Evolutionary conservation across 2,329 filamentous ascomycete species (phyloP), one percentile per base, ranked within the genome.

Genomic region (Cordyceps cateniannulata): DNA sequence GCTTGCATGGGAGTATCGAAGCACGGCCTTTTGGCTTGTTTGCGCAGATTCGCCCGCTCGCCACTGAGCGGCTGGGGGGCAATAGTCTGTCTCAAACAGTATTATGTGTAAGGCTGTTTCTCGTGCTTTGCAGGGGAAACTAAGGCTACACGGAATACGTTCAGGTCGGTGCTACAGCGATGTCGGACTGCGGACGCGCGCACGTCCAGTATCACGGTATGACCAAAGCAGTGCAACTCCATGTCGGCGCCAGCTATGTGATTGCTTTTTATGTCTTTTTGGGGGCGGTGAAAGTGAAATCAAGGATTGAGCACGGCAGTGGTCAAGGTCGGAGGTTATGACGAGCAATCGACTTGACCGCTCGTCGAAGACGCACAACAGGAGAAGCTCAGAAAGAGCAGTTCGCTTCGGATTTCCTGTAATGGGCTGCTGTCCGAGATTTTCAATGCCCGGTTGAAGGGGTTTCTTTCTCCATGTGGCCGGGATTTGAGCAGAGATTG

Each of bases 391-490:
- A 9, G 14, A 51, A 59, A 29, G 8, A n/a, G 27, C 24, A 18
- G 20, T 29, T 54, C 58, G 58, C 58, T 53, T 54, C 58, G 27
- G 40, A 18, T 54, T 60, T 48, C 58, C 58, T 24, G 32, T 20
- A 20, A 14, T 12, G 50, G 40, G 24, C 10, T n/a, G 9, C 16
- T 51, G 10, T 57, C 38, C 20, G 18, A 44, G 47, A 42, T 35
- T 57, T 42, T 27, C 16, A 20, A 35, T 24, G 22, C n/a, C n/a
- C n/a, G 20, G 2, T 25, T 14, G 20, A 22, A 3, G n/a, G 18
- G 16, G 3, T 45, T 10, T 47, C 12, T 24, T 25, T 47, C 25
- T 38, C 12, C 4, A 20, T 38, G 5, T 24, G 20, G 20, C 9
- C 24, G 2, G 27, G 10, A 8, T 35, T 8, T 25, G 12, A 16